phyloP scores from a whole-genome alignment of 192 early-diverging fungal species.

The Gonapodya prolifera region DNA sequence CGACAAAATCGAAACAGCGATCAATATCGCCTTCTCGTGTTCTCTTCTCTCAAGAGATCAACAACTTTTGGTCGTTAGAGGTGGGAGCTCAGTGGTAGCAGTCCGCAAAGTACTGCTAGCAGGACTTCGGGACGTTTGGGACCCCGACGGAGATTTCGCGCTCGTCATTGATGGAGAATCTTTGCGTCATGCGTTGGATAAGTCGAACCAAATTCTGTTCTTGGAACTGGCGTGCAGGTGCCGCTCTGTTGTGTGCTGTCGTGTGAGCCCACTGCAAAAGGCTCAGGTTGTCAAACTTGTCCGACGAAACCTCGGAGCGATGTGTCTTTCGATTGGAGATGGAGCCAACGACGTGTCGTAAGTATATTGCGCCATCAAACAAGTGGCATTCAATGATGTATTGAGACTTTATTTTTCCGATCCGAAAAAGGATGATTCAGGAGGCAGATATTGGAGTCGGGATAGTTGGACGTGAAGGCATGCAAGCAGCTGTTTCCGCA shows the following conservation, averaged over 20 bases:
- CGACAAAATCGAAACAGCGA: conserved; percentile 96
- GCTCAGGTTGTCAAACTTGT: conserved; percentile 86
- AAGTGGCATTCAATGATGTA: not conserved
- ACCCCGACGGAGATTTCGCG: conserved; percentile 25
- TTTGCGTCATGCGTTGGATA: conserved; percentile 52
- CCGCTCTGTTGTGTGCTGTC: conserved; percentile 78
- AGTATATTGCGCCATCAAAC: too few species aligned
- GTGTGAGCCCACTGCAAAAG: conserved; percentile 89
- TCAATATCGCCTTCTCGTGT: conserved; percentile 90
- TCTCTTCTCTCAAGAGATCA: conserved; percentile 31
- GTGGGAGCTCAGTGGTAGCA: conserved; percentile 21
- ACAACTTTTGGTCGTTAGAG: conserved; percentile 40
- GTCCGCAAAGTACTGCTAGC: conserved; percentile 44
- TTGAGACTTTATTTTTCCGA: not conserved
- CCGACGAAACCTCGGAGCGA: conserved; percentile 65
- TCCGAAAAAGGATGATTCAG: conserved; percentile 31
- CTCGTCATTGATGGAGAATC: conserved; percentile 43
- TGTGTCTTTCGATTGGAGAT: conserved; percentile 52
- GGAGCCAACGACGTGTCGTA: conserved; percentile 42
- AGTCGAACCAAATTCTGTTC: conserved; percentile 38
- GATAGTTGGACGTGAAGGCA: conserved; percentile 44
- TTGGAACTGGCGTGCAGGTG: conserved; percentile 43
- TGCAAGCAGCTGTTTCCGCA: conserved; percentile 86
- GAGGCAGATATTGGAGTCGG: conserved; percentile 56
- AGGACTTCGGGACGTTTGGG: conserved; percentile 39